A percentile compares a stretch with the other conserved stretches of the same genome.
Conservation (phyloP, 2,329 filamentous ascomycete species). For the Tolypocladium paradoxum region DNA sequence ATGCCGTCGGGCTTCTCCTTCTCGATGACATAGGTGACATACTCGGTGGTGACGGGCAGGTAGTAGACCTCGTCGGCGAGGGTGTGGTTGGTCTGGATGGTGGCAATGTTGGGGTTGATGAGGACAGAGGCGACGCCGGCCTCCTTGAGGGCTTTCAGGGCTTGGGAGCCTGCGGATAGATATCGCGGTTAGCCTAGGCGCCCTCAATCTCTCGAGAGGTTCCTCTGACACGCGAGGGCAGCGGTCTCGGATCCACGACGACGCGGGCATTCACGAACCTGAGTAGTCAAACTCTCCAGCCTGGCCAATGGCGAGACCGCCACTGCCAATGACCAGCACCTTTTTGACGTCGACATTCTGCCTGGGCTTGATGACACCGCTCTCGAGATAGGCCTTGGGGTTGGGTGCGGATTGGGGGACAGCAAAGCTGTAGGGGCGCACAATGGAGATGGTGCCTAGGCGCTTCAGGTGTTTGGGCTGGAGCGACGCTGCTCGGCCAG, state of each 20-base stretch:
- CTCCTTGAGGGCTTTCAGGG: constrained; percentile 93
- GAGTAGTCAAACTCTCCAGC: constrained; percentile 99
- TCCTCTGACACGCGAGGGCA: no score
- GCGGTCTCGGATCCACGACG: background rate
- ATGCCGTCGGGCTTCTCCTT: constrained; percentile 93
- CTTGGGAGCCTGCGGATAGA: constrained; percentile 65
- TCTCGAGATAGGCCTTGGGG: constrained; percentile 79
- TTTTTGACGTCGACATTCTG: constrained; percentile 88
- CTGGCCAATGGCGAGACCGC: constrained; percentile 92
- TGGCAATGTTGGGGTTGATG: constrained; percentile 97
- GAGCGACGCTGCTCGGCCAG: constrained; percentile 19
- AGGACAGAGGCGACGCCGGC: constrained; percentile 84
- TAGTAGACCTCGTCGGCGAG: constrained; percentile 98
- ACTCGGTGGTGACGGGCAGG: constrained; percentile 93
- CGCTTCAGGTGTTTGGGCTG: constrained; percentile 28
- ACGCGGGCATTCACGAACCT: constrained; percentile 46
- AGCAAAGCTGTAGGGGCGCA: constrained; percentile 28
- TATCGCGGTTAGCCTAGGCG: background rate
- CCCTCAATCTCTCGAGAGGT: background rate
- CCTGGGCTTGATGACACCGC: constrained; percentile 71
- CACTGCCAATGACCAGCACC: constrained; percentile 90
- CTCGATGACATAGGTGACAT: constrained; percentile 95
- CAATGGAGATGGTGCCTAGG: constrained; percentile 34
- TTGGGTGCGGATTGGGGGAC: constrained; percentile 61
- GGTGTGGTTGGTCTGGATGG: constrained; percentile 93